Base-by-base conservation (phyloP, 2,329 filamentous ascomycete genomes). In the Colletotrichum musae region DNA sequence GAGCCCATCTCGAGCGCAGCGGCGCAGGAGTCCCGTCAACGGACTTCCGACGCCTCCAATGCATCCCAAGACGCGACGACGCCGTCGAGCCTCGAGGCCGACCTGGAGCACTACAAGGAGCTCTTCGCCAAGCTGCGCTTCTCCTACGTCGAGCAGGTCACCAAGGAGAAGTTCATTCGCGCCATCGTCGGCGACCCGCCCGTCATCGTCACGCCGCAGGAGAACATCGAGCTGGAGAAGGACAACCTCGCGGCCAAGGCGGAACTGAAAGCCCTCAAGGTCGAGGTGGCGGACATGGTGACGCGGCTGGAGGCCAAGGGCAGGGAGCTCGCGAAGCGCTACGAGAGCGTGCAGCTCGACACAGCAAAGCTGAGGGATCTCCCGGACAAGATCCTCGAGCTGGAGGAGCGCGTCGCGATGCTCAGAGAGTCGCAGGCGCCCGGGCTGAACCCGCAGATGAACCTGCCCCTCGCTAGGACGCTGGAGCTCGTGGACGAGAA, bases 81-180 rank as follows among this genome's bases (percentile, higher is more conserved):
- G 10, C 94, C 95, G 0, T 88, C 92, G 16, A 92, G 92, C 18
- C 86, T 98, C 7, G 91, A 93, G 72, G 93, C 93, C 32, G 95
- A 98, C 80, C 86, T 98, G 32, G 86, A 88, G 36, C 95, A 98
- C 80, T 98, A 98, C 84, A 94, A 93, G 82, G 95, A 98, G 81
- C 89, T 98, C 21, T 99, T 98, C 81, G 92, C 94, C 50, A 98
- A 99, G 83, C 87, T 98, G 47, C 94, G 95, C 74, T 98, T 98
- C 85, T 97, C 93, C 72, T 98, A 98, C 81, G 93, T 98, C 74
- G 96, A 99, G 82, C 96, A 98, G 84, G 94, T 98, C 71, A 98
- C 95, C 52, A 99, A 98, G 82, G 96, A 99, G 80, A 97, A 97
- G 77, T 98, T 98, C 80, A 91, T 99, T 63, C 93, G 94, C 73